A percentile compares a stretch with the other conserved stretches of the same genome.
These are phyloP conservation scores for Pythium dissimile DNA, from an alignment of 352 stramenopile genomes.

Conservation along the genomic window DNA sequence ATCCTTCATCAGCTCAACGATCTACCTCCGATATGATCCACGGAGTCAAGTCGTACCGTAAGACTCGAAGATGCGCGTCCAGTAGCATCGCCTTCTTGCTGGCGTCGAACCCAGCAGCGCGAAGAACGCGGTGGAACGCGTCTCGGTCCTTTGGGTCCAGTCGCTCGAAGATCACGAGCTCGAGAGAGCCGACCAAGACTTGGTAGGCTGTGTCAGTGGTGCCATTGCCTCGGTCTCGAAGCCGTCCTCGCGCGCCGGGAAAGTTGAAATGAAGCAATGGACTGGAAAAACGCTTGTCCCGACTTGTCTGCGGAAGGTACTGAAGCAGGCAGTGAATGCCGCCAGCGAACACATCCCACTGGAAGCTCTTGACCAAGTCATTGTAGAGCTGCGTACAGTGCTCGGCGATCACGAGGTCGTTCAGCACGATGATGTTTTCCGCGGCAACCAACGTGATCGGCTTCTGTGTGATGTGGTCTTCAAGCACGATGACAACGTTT, in stretches of 20 bases:
- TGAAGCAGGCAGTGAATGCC: conserved; percentile 81
- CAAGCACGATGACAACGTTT: conserved; percentile 64
- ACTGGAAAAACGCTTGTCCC: conserved; percentile 60
- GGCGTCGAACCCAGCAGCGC: conserved; percentile 53
- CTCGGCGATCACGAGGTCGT: conserved; percentile 63
- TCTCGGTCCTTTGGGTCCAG: conserved; percentile 58
- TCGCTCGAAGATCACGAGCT: conserved; percentile 84
- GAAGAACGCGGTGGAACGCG: conserved; percentile 61
- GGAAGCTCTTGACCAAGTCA: conserved; percentile 80
- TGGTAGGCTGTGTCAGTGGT: conserved; percentile 80
- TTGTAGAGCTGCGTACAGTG: conserved; percentile 69
- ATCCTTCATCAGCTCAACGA: background rate
- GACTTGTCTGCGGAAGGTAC: conserved; percentile 65
- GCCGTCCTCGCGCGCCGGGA: conserved; percentile 50
- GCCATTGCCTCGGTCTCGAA: conserved; percentile 69
- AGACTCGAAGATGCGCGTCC: conserved; percentile 61
- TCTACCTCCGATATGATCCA: background rate
- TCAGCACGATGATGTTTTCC: conserved; percentile 76
- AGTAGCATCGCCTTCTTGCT: conserved; percentile 70
- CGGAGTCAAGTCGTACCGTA: conserved; percentile 29
- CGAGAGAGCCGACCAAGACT: conserved; percentile 69
- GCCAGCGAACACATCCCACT: conserved; percentile 81
- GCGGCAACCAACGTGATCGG: conserved; percentile 54
- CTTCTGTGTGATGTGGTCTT: conserved; percentile 71
- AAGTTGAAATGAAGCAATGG: conserved; percentile 79